phyloP scores from a whole-genome alignment of 441 rosid genomes.

The Populus tomentosa region DNA sequence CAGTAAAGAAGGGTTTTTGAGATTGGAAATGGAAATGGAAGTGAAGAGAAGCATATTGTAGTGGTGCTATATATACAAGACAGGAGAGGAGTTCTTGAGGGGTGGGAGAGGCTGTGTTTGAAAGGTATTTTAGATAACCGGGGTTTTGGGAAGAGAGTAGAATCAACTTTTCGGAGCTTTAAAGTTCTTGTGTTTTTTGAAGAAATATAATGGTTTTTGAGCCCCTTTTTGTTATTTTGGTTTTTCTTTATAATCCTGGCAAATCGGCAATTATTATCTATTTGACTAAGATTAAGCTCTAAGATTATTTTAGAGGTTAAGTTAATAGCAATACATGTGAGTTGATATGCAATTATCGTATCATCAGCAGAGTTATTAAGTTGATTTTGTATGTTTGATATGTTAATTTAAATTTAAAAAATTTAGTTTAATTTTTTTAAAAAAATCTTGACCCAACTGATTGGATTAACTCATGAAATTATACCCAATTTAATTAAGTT shows the following conservation, averaged over 20 bases:
- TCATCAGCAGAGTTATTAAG: no score
- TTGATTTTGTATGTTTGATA: no score
- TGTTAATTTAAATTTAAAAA: no score
- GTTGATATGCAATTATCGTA: no score
- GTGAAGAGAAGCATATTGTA: conserved; percentile 19
- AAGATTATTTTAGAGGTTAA: no score
- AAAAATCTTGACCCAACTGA: no score
- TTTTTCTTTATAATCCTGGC: conserved; percentile 14
- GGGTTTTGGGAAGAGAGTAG: conserved; percentile 33
- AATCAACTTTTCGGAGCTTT: conserved; percentile 9
- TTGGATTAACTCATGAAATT: no score
- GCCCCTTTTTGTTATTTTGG: conserved; percentile 20
- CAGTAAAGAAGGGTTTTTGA: not conserved
- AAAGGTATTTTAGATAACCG: conserved; percentile 25
- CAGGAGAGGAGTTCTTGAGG: conserved; percentile 12
- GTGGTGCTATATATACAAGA: conserved; percentile 34
- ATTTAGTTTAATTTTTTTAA: no score
- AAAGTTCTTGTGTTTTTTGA: not conserved
- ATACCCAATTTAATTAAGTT: no score
- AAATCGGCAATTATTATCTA: no score
- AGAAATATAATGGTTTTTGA: conserved; percentile 15
- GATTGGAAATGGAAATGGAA: conserved; percentile 16
- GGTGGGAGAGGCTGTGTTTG: conserved; percentile 24
- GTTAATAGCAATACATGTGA: no score
- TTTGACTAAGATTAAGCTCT: no score